Evolutionary conservation across 139 green algal species (phyloP).

Genomic region (Coccomyxa sp.): DNA sequence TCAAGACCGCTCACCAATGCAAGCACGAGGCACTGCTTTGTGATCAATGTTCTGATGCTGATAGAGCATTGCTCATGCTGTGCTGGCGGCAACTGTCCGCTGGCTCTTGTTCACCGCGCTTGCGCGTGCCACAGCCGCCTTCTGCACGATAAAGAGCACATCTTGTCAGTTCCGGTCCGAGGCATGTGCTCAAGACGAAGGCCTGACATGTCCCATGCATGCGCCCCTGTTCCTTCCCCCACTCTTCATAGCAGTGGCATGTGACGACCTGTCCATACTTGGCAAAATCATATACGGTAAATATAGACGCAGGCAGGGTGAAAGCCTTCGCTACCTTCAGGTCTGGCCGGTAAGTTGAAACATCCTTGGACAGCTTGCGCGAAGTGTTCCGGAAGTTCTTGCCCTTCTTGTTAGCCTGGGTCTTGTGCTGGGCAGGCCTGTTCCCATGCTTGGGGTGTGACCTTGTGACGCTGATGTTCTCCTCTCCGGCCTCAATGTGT

Average conservation of each 20-base stretch:
- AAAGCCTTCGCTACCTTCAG: slow-evolving; percentile 30
- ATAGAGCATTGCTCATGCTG: neutral
- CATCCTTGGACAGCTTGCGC: slow-evolving; percentile 11
- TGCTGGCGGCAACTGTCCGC: neutral
- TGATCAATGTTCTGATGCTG: neutral
- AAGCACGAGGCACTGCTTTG: neutral
- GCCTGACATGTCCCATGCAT: too few relatives aligned
- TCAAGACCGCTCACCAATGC: neutral
- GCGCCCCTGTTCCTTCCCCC: too few relatives aligned
- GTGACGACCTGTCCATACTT: too few relatives aligned
- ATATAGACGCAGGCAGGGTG: too few relatives aligned
- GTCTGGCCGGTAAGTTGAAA: slow-evolving; percentile 30
- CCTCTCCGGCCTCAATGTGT: slow-evolving; percentile 38
- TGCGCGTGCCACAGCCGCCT: slow-evolving; percentile 14
- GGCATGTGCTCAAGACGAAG: neutral
- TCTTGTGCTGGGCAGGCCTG: slow-evolving; percentile 17
- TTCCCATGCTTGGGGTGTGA: slow-evolving; percentile 40
- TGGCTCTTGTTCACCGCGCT: slow-evolving; percentile 19
- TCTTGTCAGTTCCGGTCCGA: neutral
- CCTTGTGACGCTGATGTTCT: slow-evolving; percentile 15
- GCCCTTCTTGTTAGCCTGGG: slow-evolving; percentile 23
- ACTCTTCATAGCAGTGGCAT: too few relatives aligned
- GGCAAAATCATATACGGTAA: too few relatives aligned
- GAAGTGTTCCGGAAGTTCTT: slow-evolving; percentile 38
- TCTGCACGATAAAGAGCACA: slow-evolving; percentile 8